Conservation (phyloP, 331 rosid species). For the Rosa hybrid region DNA sequence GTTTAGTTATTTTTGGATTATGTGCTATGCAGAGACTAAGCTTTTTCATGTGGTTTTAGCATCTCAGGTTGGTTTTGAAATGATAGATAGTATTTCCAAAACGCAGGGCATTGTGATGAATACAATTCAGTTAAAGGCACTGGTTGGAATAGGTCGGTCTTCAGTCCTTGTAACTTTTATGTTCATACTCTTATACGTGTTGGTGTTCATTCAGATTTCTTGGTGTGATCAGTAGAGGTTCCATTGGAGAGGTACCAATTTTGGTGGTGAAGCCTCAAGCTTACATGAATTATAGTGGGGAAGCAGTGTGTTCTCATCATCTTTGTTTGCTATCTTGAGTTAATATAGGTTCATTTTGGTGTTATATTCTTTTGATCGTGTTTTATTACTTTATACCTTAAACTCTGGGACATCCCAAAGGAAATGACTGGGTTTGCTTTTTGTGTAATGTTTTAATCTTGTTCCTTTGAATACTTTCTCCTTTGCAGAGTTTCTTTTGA, state of each 20-base stretch:
- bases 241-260: constrained; percentile 84
- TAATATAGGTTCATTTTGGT: background rate
- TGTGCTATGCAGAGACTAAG: background rate
- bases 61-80: constrained; percentile 83
- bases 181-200: constrained; percentile 4
- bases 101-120: constrained; percentile 77
- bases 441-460: background rate
- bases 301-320: constrained; percentile 65
- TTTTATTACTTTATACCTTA: background rate
- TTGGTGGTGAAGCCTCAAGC: constrained; percentile 92
- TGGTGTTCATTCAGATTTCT: constrained; percentile 30
- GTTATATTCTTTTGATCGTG: background rate
- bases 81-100: constrained; percentile 65
- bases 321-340: constrained; percentile 2
- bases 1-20: constrained; percentile 7
- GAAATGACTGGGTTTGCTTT: background rate
- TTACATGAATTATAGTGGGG: constrained; percentile 91
- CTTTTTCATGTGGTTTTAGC: constrained; percentile 18
- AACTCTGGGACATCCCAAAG: background rate
- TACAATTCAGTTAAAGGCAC: constrained; percentile 85
- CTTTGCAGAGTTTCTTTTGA: constrained; percentile 85
- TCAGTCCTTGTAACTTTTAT: background rate
- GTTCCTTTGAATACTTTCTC: background rate
- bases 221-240: constrained; percentile 60
- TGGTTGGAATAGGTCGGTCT: constrained; percentile 78